Base-by-base conservation (phyloP, 495 filamentous ascomycete species). In the Astrothelium subdiscretum region DNA sequence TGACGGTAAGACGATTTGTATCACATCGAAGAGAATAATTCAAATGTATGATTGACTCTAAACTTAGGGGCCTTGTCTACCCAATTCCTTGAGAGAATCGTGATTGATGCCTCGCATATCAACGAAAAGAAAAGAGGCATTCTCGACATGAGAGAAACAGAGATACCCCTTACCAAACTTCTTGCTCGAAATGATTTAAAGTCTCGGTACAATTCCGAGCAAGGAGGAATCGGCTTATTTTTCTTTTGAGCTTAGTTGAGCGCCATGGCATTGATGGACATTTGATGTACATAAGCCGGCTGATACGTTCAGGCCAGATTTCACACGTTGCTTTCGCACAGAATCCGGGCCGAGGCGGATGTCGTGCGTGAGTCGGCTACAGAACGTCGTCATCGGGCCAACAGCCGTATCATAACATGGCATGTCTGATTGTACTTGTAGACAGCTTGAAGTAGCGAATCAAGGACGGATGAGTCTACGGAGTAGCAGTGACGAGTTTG, bases 41-140 rank as follows among this genome's bases (percentile, higher is more conserved):
- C 24, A 48, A 15, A 29, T 15, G 54, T 20, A 58, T 54, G 22
- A 51, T 60, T 61, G 15, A 63, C 24, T 20, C 2, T 3, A 48
- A 10, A 32, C 52, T 26, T 38, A 92, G 91, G 85, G 35, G 82
- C 84, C 15, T 73, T 97, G 57, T 85, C 83, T 31, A 62, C 87
- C 42, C 79, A 81, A 29, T 80, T 85, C 32, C 75, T 97, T 35
- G 79, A 91, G 72, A 81, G 88, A 62, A 83, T 98, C 43, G 82
- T 97, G 12, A 80, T 97, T 61, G 95, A 97, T 71, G 87, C 86
- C 38, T 96, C 91, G 1, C 84, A 92, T 67, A 85, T 96, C 65
- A 91, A 97, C 71, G 83, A 87, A 70, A 98, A 98, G 78, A 91
- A 95, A 76, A 80, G 91, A 52, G 88, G 89, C 4, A 85, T 97